Conservation (phyloP, 202 grass and related monocot species). For the Schoenoplectus triqueter region DNA sequence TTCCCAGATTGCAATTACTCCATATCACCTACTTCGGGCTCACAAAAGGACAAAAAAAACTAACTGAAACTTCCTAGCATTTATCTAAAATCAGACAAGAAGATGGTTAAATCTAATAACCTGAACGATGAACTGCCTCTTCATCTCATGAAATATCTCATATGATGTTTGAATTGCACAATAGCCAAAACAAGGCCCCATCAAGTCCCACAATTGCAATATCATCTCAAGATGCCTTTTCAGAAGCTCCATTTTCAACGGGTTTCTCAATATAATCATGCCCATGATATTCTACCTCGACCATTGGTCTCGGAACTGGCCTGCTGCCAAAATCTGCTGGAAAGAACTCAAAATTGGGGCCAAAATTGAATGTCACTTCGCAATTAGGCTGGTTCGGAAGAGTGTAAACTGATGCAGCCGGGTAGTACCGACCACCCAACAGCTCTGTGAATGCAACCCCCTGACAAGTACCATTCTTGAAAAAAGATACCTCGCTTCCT, state of each 20-base stretch:
- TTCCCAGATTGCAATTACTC: no score
- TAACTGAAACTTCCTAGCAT: constrained; percentile 11
- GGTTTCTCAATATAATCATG: constrained; percentile 62
- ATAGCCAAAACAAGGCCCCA: neutral
- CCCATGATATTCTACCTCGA: constrained; percentile 62
- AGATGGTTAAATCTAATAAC: neutral
- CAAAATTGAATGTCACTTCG: constrained; percentile 87
- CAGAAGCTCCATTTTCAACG: constrained; percentile 64
- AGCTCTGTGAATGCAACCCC: constrained; percentile 76
- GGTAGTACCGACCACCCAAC: constrained; percentile 85
- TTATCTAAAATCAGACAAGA: neutral
- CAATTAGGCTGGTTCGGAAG: constrained; percentile 74
- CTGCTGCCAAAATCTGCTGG: constrained; percentile 69
- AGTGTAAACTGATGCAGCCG: constrained; percentile 84
- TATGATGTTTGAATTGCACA: constrained; percentile 26
- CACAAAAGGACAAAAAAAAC: neutral
- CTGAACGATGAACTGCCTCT: neutral
- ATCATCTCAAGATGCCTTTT: constrained; percentile 52
- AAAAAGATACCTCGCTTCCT: constrained; percentile 90
- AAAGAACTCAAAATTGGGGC: constrained; percentile 74
- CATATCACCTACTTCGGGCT: neutral
- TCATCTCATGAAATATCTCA: neutral
- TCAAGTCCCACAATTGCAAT: neutral
- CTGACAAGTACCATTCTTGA: constrained; percentile 84
- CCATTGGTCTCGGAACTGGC: constrained; percentile 64